Evolutionary conservation across 1,139 yeast species (phyloP).

Genomic region (Sugiyamaella neomexicana): DNA sequence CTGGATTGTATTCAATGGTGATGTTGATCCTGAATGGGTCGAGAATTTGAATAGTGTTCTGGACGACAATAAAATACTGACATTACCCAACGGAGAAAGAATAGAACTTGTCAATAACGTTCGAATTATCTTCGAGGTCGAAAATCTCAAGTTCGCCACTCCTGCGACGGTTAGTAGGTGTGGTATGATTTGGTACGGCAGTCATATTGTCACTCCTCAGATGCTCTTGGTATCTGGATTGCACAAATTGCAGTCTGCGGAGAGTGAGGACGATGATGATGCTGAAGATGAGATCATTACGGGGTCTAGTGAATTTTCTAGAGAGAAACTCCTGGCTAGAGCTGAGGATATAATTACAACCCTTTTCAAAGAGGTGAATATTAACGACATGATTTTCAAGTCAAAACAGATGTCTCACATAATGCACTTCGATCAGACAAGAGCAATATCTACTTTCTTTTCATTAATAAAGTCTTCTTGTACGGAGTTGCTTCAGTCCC

Average conservation of each 20-base stretch:
- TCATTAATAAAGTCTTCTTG: constrained; percentile 35
- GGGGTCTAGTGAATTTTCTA: constrained; percentile 20
- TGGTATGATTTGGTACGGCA: constrained; percentile 79
- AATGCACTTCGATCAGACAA: constrained; percentile 50
- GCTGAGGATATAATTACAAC: constrained; percentile 14
- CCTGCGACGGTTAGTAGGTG: constrained; percentile 94
- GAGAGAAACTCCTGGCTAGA: constrained; percentile 22
- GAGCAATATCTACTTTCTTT: constrained; percentile 47
- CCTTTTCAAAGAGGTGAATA: constrained; percentile 28
- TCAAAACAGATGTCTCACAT: constrained; percentile 47
- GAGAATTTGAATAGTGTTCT: constrained; percentile 87
- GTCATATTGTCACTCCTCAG: constrained; percentile 36
- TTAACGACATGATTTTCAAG: constrained; percentile 26
- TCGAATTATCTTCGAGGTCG: constrained; percentile 75
- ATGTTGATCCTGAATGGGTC: constrained; percentile 92
- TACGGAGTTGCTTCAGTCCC: constrained; percentile 23
- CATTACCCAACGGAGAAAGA: constrained; percentile 90
- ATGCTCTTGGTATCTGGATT: constrained; percentile 29
- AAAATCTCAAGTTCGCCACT: constrained; percentile 64
- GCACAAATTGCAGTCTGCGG: not conserved
- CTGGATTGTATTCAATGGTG: constrained; percentile 92
- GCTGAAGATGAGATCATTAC: constrained; percentile 34
- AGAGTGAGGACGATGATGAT: constrained; percentile 25
- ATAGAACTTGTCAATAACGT: constrained; percentile 64
- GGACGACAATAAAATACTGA: constrained; percentile 80